These are phyloP conservation scores for Parastagonospora nodorum DNA, from an alignment of 2,329 filamentous ascomycete genomes.

Conservation along the genomic window DNA sequence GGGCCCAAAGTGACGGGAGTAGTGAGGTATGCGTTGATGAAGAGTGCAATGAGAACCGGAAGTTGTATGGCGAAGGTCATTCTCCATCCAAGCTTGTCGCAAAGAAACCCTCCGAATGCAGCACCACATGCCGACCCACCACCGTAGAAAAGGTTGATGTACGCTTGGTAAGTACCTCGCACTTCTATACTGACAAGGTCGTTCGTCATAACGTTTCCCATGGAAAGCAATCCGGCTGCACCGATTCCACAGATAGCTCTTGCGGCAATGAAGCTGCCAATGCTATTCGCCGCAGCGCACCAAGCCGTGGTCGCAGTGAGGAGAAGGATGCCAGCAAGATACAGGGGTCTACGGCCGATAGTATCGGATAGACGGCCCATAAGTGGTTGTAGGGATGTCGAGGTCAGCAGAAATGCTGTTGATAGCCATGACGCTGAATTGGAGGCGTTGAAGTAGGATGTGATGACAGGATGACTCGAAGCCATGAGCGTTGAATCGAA, in stretches of 20 bases:
- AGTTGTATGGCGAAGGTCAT: slow-evolving; percentile 67
- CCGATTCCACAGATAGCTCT: slow-evolving; percentile 74
- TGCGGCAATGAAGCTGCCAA: slow-evolving; percentile 72
- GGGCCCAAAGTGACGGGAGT: slow-evolving; percentile 54
- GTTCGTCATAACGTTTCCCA: slow-evolving; percentile 72
- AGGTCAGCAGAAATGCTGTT: slow-evolving; percentile 77
- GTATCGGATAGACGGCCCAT: slow-evolving; percentile 76
- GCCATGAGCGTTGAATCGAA: slow-evolving; percentile 85
- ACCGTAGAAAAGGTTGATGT: slow-evolving; percentile 68
- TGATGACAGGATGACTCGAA: slow-evolving; percentile 79
- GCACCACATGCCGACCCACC: slow-evolving; percentile 61
- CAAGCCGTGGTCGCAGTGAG: slow-evolving; percentile 70
- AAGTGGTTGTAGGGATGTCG: slow-evolving; percentile 75
- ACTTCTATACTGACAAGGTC: slow-evolving; percentile 76
- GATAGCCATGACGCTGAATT: slow-evolving; percentile 84
- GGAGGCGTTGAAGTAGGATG: slow-evolving; percentile 76
- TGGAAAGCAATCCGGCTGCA: slow-evolving; percentile 71
- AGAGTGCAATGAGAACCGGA: slow-evolving; percentile 53
- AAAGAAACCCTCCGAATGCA: slow-evolving; percentile 71
- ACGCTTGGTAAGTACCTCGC: slow-evolving; percentile 74
- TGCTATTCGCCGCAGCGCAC: slow-evolving; percentile 70
- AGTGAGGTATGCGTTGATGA: slow-evolving; percentile 50
- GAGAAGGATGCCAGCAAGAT: slow-evolving; percentile 65
- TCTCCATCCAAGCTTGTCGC: slow-evolving; percentile 73
- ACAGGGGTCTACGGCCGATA: slow-evolving; percentile 70